Conservation (phyloP, 2,329 filamentous ascomycete genomes). For the Pseudocercospora macadamiae region DNA sequence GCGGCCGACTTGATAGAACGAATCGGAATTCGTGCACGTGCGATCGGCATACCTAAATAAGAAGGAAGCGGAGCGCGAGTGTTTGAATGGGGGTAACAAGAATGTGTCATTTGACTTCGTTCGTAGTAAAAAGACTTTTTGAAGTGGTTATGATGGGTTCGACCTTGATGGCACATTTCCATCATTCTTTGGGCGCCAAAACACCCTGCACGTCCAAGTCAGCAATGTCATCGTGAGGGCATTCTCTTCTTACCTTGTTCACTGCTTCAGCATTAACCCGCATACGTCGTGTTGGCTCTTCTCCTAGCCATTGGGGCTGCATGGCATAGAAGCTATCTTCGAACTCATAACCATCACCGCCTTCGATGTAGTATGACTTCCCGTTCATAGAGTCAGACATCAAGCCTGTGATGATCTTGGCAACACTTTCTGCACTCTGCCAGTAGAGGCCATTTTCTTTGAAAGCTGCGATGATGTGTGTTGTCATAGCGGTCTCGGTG, state of each 20-base stretch:
- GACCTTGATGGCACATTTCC: neutral
- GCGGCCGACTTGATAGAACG: neutral
- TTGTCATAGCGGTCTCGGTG: conserved; percentile 44
- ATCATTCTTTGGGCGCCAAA: neutral
- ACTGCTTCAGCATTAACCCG: conserved; percentile 29
- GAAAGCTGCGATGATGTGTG: conserved; percentile 22
- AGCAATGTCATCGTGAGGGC: too few species aligned
- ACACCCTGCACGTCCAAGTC: neutral
- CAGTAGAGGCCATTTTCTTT: conserved; percentile 23
- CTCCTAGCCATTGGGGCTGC: conserved; percentile 49
- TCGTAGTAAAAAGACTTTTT: neutral
- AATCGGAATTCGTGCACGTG: neutral
- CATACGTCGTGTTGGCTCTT: conserved; percentile 36
- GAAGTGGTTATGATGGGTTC: too few species aligned
- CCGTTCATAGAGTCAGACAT: conserved; percentile 44
- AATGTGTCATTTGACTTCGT: conserved; percentile 1
- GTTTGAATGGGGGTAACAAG: neutral
- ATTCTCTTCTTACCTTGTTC: conserved; percentile 25
- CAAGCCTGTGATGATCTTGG: conserved; percentile 32
- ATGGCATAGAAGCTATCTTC: conserved; percentile 46
- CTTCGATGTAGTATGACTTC: conserved; percentile 48
- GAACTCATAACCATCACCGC: conserved; percentile 50
- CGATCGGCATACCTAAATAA: neutral
- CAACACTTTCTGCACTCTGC: conserved; percentile 29
- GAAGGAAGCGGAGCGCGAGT: neutral